phyloP scores from a whole-genome alignment of 2,329 filamentous ascomycete species.

The Annulohypoxylon truncatum region DNA sequence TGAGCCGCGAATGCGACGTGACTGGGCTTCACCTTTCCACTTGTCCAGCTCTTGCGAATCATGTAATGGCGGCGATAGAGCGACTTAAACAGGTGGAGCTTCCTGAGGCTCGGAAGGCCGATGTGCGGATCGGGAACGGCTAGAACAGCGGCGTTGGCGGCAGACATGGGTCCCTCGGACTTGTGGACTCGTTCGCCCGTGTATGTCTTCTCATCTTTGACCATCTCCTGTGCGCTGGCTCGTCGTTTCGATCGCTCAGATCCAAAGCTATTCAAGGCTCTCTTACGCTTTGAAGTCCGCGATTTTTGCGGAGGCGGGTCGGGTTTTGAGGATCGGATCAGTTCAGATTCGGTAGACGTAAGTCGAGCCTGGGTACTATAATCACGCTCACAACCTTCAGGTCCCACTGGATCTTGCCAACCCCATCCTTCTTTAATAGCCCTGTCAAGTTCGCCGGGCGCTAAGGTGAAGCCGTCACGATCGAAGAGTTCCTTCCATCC shows the following conservation, averaged over 20 bases:
- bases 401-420: conserved; percentile 88
- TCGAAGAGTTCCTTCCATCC: conserved; percentile 96
- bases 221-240: conserved; percentile 60
- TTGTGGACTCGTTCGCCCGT: conserved; percentile 61
- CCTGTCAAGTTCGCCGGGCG: conserved; percentile 83
- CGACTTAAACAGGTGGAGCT: conserved; percentile 94
- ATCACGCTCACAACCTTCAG: conserved; percentile 82
- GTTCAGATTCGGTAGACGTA: conserved; percentile 65
- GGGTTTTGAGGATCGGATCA: conserved; percentile 57
- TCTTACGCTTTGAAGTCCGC: conserved; percentile 68
- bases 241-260: conserved; percentile 67
- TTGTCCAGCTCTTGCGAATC: conserved; percentile 93
- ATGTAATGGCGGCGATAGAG: conserved; percentile 93
- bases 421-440: conserved; percentile 95
- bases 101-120: conserved; percentile 80
- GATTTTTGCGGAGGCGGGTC: conserved; percentile 58
- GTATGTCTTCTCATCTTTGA: conserved; percentile 57
- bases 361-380: conserved; percentile 70
- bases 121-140: conserved; percentile 85
- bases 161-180: conserved; percentile 86
- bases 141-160: conserved; percentile 83
- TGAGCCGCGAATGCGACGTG: conserved; percentile 98
- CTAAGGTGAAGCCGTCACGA: conserved; percentile 81
- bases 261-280: conserved; percentile 58
- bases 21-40: conserved; percentile 81